Percentiles rank a stretch among this genome's conserved stretches.
phyloP scores from a whole-genome alignment of 2,329 filamentous ascomycete species.

The Alternaria brassicae region DNA sequence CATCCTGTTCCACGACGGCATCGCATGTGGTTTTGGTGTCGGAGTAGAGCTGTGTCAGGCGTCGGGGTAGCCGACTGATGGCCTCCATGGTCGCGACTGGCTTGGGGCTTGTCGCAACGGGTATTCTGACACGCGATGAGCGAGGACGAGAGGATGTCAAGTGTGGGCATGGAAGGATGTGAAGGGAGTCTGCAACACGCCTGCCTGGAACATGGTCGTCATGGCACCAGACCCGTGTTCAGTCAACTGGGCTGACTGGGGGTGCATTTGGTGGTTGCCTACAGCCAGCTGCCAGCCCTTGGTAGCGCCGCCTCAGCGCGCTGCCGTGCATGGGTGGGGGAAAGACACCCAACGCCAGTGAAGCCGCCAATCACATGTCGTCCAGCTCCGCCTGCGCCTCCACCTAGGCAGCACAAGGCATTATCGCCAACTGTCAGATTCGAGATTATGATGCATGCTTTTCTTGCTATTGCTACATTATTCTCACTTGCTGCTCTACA shows the following conservation, averaged over 20 bases:
- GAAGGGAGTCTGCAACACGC: constrained; percentile 28
- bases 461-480: not conserved
- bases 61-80: constrained; percentile 48
- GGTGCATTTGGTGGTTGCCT: constrained; percentile 45
- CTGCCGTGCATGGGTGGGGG: constrained; percentile 11
- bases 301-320: constrained; percentile 21
- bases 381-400: constrained; percentile 14
- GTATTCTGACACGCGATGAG: constrained; percentile 9
- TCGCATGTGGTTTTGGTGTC: constrained; percentile 81
- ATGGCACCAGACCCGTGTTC: constrained; percentile 27
- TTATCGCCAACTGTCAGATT: not conserved
- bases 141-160: constrained; percentile 13
- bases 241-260: constrained; percentile 22
- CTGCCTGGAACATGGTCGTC: constrained; percentile 42
- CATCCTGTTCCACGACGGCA: constrained; percentile 68
- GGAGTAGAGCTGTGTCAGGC: constrained; percentile 69
- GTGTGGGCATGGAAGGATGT: constrained; percentile 23
- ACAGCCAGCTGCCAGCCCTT: constrained; percentile 8
- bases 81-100: constrained; percentile 42
- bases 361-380: constrained; percentile 14
- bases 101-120: constrained; percentile 6
- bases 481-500: not conserved
- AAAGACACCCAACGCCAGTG: not conserved
- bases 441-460: not conserved
- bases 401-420: constrained; percentile 3